These are phyloP conservation scores for Lodderomyces jiufengensis DNA, from an alignment of 1,139 yeast species.

Conservation along the genomic window DNA sequence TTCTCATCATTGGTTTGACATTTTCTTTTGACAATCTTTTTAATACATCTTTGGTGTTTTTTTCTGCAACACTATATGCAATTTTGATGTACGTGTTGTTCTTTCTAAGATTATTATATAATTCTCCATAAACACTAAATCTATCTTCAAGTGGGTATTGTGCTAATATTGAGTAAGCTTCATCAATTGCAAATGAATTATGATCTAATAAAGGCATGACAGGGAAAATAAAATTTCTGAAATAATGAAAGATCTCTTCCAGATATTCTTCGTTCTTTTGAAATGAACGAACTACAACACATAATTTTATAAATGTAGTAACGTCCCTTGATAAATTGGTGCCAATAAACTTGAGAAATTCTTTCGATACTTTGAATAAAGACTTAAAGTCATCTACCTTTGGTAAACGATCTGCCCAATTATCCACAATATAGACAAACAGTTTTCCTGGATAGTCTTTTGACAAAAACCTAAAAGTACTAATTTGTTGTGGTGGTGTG, in stretches of 20 bases:
- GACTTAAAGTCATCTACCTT: constrained; percentile 36
- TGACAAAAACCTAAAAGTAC: constrained; percentile 6
- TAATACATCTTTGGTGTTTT: constrained; percentile 74
- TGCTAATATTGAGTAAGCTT: constrained; percentile 54
- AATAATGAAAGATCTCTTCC: constrained; percentile 57
- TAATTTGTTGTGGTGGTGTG: constrained; percentile 11
- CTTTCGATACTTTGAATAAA: constrained; percentile 44
- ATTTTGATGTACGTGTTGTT: constrained; percentile 57
- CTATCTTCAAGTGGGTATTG: constrained; percentile 60
- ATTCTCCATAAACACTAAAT: constrained; percentile 81
- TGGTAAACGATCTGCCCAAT: constrained; percentile 48
- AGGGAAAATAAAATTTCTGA: constrained; percentile 67
- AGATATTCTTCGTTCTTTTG: constrained; percentile 16
- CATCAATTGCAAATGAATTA: constrained; percentile 62
- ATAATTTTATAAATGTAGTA: constrained; percentile 52
- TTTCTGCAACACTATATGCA: constrained; percentile 69
- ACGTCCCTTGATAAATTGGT: constrained; percentile 51
- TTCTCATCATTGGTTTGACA: constrained; percentile 71
- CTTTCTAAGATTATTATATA: constrained; percentile 55
- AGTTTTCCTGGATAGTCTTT: no score
- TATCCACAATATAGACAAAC: constrained; percentile 10
- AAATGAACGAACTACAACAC: constrained; percentile 49
- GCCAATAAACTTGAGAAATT: constrained; percentile 54
- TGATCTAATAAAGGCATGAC: constrained; percentile 57
- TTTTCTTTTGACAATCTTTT: constrained; percentile 88